Conservation (phyloP, 2,329 filamentous ascomycete genomes). For the Cryphonectria nitschkei region DNA sequence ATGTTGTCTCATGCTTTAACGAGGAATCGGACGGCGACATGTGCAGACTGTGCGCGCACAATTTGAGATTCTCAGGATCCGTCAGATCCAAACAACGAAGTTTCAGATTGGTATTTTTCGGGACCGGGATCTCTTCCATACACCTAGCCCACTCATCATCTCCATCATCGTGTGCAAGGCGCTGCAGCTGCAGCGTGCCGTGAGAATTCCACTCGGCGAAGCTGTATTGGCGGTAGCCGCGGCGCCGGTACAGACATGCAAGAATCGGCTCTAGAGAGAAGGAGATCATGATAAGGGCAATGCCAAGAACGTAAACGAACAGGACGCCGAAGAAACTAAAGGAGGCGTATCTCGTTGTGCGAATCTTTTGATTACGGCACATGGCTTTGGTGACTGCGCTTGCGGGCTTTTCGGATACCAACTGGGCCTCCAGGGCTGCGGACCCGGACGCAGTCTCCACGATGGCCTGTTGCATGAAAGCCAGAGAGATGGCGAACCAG, state of each 20-base stretch:
- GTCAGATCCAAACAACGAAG: background rate
- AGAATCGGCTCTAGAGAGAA: slow-evolving; percentile 30
- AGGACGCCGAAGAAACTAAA: slow-evolving; percentile 37
- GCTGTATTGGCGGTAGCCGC: slow-evolving; percentile 27
- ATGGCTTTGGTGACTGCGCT: slow-evolving; percentile 16
- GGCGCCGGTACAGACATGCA: slow-evolving; percentile 22
- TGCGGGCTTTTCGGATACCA: background rate
- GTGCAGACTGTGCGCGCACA: background rate
- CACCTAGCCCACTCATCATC: background rate
- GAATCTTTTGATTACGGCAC: slow-evolving; percentile 34
- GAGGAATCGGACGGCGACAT: background rate
- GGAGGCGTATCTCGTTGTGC: slow-evolving; percentile 30
- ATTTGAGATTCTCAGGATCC: background rate
- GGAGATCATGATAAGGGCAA: slow-evolving; percentile 29
- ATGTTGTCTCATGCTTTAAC: background rate
- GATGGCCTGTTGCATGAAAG: slow-evolving; percentile 21
- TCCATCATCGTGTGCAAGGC: slow-evolving; percentile 34
- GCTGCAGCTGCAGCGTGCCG: slow-evolving; percentile 35
- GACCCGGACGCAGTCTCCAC: slow-evolving; percentile 24
- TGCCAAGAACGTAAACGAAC: slow-evolving; percentile 32
- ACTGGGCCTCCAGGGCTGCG: background rate
- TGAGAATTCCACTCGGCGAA: slow-evolving; percentile 35
- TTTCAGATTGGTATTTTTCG: background rate
- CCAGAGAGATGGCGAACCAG: slow-evolving; percentile 25
- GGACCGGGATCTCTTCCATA: background rate